Percentiles rank a stretch among this genome's conserved stretches.
These are phyloP conservation scores for Dictyostelium capitatum DNA, from an alignment of 78 protist genomes.

Conservation along the genomic window DNA sequence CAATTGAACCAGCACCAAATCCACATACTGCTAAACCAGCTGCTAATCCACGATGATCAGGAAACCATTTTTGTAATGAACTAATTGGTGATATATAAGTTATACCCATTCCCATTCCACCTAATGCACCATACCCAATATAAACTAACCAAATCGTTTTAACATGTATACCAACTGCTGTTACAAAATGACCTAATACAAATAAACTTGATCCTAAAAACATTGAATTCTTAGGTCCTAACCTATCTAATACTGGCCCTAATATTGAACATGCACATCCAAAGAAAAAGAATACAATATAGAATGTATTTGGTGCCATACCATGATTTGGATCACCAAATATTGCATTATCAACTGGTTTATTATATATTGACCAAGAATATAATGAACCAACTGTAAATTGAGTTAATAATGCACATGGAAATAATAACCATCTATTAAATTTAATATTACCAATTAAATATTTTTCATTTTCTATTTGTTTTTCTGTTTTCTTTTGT, in stretches of 20 bases:
- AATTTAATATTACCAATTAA: slow-evolving; percentile 13
- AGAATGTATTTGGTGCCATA: slow-evolving; percentile 39
- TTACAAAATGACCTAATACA: slow-evolving; percentile 54
- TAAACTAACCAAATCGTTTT: slow-evolving; percentile 63
- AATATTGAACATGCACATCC: slow-evolving; percentile 54
- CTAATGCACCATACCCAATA: slow-evolving; percentile 81
- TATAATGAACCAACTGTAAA: slow-evolving; percentile 42
- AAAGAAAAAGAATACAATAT: slow-evolving; percentile 30
- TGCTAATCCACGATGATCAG: slow-evolving; percentile 71
- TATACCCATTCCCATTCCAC: slow-evolving; percentile 84
- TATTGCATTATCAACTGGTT: slow-evolving; percentile 2
- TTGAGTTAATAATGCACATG: slow-evolving; percentile 26
- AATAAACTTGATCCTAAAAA: slow-evolving; percentile 22
- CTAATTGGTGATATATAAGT: slow-evolving; percentile 83
- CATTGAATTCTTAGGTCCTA: slow-evolving; percentile 60
- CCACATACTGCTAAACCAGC: slow-evolving; percentile 88
- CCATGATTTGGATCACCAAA: slow-evolving; percentile 21
- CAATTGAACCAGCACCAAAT: slow-evolving; percentile 89
- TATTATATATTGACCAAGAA: slow-evolving; percentile 54
- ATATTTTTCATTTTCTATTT: slow-evolving; percentile 10
- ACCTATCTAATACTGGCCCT: slow-evolving; percentile 60
- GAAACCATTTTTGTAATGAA: slow-evolving; percentile 88
- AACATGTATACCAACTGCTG: slow-evolving; percentile 63
- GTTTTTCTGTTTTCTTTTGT: slow-evolving; percentile 10
- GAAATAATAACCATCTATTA: slow-evolving; percentile 52